These are phyloP conservation scores for Wallacemonas sp. DNA, from an alignment of 208 protist genomes.

Conservation along the genomic window DNA sequence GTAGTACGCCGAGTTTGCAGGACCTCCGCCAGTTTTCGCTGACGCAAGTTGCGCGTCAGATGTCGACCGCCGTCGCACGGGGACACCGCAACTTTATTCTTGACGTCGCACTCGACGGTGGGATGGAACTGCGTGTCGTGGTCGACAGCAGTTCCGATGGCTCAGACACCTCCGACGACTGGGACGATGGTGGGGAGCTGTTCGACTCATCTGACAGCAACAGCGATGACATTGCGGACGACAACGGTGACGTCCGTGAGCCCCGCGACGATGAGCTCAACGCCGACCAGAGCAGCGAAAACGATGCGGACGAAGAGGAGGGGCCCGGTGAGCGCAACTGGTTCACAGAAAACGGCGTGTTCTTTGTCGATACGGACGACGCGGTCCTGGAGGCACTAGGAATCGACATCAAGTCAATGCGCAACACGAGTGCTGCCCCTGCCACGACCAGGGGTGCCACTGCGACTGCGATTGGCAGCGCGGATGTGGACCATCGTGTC, in stretches of 20 bases:
- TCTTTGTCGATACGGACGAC: neutral
- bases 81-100: conserved; percentile 2
- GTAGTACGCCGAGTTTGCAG: neutral
- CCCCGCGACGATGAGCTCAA: neutral
- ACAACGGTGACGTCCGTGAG: neutral
- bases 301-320: neutral
- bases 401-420: neutral
- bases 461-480: no score
- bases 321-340: neutral
- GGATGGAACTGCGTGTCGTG: neutral
- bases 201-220: no score
- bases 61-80: conserved; percentile 5
- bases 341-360: neutral
- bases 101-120: neutral
- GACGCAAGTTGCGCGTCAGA: conserved; percentile 14
- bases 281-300: neutral
- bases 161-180: neutral
- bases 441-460: no score
- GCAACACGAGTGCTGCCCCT: no score
- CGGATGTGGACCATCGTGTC: no score
- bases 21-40: neutral
- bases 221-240: neutral
- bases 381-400: neutral
- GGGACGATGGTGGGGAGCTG: conserved; percentile 5
- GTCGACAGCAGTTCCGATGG: neutral